phyloP scores from a whole-genome alignment of 768 basidiomycete species.

The Crassisporium funariophilum region DNA sequence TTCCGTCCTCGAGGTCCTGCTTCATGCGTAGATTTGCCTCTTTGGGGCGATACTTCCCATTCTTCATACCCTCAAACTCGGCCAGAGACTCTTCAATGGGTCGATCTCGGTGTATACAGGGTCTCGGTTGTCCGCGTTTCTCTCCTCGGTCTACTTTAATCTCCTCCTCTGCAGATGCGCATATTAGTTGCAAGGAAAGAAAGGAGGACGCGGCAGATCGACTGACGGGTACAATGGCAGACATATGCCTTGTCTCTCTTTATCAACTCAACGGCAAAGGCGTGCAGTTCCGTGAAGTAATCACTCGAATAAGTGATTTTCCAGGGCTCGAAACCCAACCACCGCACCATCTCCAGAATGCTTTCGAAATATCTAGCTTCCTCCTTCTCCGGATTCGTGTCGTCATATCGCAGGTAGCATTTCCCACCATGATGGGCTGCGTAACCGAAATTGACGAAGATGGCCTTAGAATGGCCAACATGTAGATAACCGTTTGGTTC shows the following conservation, averaged over 20 bases:
- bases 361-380: slow-evolving; percentile 96
- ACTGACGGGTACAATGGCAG: slow-evolving; percentile 92
- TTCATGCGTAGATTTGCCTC: slow-evolving; percentile 97
- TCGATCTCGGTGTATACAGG: slow-evolving; percentile 85
- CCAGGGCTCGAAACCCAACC: slow-evolving; percentile 98
- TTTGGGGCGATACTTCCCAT: slow-evolving; percentile 87
- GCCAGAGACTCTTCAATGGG: slow-evolving; percentile 84
- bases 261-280: slow-evolving; percentile 86
- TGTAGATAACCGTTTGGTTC: slow-evolving; percentile 98
- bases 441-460: slow-evolving; percentile 98
- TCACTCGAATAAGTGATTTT: slow-evolving; percentile 99
- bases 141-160: slow-evolving; percentile 88
- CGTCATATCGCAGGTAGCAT: slow-evolving; percentile 94
- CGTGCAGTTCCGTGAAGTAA: slow-evolving; percentile 87
- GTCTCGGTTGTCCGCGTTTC: slow-evolving; percentile 75
- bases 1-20: slow-evolving; percentile 88
- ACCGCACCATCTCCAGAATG: slow-evolving; percentile 91
- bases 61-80: slow-evolving; percentile 92
- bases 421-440: slow-evolving; percentile 92
- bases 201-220: background rate
- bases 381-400: slow-evolving; percentile 98
- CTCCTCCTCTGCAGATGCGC: slow-evolving; percentile 71
- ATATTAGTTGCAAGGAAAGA: slow-evolving; percentile 2
- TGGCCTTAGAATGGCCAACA: slow-evolving; percentile 97
- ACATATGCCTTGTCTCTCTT: slow-evolving; percentile 92